Evolutionary conservation across 1,139 yeast species (phyloP).

Genomic region (Lodderomyces jiufengensis): DNA sequence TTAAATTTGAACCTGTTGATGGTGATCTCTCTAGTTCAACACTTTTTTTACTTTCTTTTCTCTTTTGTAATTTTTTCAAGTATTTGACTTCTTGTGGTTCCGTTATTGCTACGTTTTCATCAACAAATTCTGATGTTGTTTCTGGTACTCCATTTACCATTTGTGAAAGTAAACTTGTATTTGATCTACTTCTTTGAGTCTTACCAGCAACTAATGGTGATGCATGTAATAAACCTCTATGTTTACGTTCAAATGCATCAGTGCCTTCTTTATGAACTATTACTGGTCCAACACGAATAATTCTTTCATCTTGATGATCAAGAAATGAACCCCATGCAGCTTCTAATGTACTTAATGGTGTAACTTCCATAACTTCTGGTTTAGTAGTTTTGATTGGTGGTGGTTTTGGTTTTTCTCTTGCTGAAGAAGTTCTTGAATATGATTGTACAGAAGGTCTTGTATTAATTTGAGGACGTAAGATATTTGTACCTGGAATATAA

Average conservation of each 20-base stretch:
- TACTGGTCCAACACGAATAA: constrained; percentile 60
- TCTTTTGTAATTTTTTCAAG: constrained; percentile 8
- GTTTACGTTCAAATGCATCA: constrained; percentile 52
- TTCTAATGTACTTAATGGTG: constrained; percentile 60
- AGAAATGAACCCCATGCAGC: constrained; percentile 65
- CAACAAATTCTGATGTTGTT: constrained; percentile 9
- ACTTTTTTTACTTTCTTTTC: constrained; percentile 11
- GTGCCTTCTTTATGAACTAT: constrained; percentile 35
- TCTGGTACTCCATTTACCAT: constrained; percentile 50
- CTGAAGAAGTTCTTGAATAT: constrained; percentile 5
- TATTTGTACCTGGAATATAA: constrained; percentile 57
- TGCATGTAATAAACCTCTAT: constrained; percentile 55
- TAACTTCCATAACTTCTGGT: constrained; percentile 39
- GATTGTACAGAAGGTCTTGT: constrained; percentile 30
- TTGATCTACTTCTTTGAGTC: constrained; percentile 19
- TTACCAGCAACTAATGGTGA: constrained; percentile 50
- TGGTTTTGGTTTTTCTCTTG: constrained; percentile 7
- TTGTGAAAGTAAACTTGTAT: constrained; percentile 43
- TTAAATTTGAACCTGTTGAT: constrained; percentile 7
- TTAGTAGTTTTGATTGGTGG: constrained; percentile 16
- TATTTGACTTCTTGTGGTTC: constrained; percentile 25
- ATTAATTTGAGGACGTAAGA: constrained; percentile 50
- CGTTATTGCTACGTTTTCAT: constrained; percentile 31
- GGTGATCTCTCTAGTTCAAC: constrained; percentile 9
- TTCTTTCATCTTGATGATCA: constrained; percentile 63